phyloP scores from a whole-genome alignment of 2,329 filamentous ascomycete genomes.

The Exophiala sp. region DNA sequence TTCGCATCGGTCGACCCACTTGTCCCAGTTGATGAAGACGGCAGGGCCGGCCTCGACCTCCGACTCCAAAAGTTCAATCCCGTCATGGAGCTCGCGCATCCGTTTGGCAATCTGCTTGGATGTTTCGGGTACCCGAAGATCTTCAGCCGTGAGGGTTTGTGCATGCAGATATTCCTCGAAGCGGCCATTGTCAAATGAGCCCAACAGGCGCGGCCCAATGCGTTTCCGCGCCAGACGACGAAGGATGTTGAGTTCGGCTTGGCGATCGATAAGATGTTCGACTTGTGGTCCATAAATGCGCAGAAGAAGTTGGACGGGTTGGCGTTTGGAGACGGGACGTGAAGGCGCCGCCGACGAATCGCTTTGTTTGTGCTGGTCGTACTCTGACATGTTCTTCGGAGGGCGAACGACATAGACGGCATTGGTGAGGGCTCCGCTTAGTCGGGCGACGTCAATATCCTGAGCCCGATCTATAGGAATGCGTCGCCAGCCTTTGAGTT shows the following conservation, averaged over 20 bases:
- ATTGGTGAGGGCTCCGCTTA: slow-evolving; percentile 89
- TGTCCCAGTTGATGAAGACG: slow-evolving; percentile 92
- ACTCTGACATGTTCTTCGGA: slow-evolving; percentile 54
- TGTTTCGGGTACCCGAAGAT: slow-evolving; percentile 73
- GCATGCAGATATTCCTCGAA: slow-evolving; percentile 95
- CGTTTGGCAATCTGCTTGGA: slow-evolving; percentile 93
- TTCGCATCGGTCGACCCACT: slow-evolving; percentile 65
- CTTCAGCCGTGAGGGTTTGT: slow-evolving; percentile 66
- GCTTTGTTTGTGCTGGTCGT: slow-evolving; percentile 21
- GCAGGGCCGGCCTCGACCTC: slow-evolving; percentile 74
- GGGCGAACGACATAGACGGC: slow-evolving; percentile 92
- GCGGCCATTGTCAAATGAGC: slow-evolving; percentile 87
- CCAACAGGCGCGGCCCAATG: slow-evolving; percentile 84
- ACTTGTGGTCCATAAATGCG: slow-evolving; percentile 93
- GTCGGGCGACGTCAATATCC: slow-evolving; percentile 43
- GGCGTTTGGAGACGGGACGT: slow-evolving; percentile 7
- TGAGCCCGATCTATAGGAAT: slow-evolving; percentile 52
- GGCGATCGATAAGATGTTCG: slow-evolving; percentile 89
- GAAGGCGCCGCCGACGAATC: slow-evolving; percentile 15
- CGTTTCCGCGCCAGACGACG: slow-evolving; percentile 81
- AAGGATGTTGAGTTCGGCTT: slow-evolving; percentile 81
- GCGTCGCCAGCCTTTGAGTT: slow-evolving; percentile 83
- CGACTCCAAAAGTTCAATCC: slow-evolving; percentile 73
- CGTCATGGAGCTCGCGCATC: slow-evolving; percentile 92
- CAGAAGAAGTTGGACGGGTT: slow-evolving; percentile 65